Evolutionary conservation across 768 basidiomycete genomes (phyloP), one percentile per base, ranked within the genome.

Genomic region (Brasilioporus rufonigricans): DNA sequence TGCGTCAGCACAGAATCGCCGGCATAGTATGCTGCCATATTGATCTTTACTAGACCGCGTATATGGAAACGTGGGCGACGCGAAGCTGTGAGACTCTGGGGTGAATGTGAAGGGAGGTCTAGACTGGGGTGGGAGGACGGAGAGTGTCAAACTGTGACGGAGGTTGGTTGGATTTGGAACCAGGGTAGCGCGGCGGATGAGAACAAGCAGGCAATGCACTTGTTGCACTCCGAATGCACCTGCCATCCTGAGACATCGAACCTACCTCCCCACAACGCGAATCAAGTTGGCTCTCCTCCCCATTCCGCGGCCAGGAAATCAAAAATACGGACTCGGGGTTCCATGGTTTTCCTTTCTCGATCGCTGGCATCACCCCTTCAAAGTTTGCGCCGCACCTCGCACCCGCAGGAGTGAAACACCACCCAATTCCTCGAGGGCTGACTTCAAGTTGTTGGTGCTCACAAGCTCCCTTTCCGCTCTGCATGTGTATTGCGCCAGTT

Each of bases 11-110:
- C 44, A 41, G 69, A 56, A 27, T 72, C 67, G 27, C 31, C 50
- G 36, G 59, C 63, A 40, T 71, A 71, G 61, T 64, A 71, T 24
- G 71, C 67, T 14, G 69, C 69, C 69, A 71, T 71, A 29, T 33
- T 57, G 56, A 52, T 59, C 24, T 61, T 52, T 50, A 36, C n/a
- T 48, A 27, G 55, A 53, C 48, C 52, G 48, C 21, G 62, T 56
- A 49, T 43, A 11, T 43, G 41, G 43, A 38, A 56, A 52, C 24
- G 40, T 26, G 8, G 53, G 40, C 2, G 60, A 55, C 53, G 52
- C 53, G 56, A 47, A 49, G 53, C 14, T 39, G 10, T 46, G 40
- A 49, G 45, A 36, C 19, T 19, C 35, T 31, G 41, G 39, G 50
- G 38, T 48, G 56, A 33, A 19, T 40, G 55, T 14, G 44, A 40